Evolutionary conservation across 768 basidiomycete genomes (phyloP).

Genomic region (Gymnopilus junonius): DNA sequence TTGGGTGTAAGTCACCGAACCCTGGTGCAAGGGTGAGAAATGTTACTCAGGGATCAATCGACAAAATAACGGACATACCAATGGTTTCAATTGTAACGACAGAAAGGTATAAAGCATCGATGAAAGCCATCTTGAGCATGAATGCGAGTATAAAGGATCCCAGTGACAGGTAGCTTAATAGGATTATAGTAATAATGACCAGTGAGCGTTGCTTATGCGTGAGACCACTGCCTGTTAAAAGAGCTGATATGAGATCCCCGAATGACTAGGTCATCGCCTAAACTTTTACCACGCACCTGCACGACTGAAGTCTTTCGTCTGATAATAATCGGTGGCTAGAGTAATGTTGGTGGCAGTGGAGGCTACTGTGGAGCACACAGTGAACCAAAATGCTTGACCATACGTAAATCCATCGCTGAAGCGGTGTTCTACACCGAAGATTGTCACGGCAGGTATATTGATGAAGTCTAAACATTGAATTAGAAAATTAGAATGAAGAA

Average conservation of each 20-base stretch:
- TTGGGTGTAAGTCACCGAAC: slow-evolving; percentile 77
- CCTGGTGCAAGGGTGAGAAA: slow-evolving; percentile 43
- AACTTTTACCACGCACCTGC: slow-evolving; percentile 47
- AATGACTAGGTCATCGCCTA: not conserved
- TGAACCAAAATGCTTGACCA: slow-evolving; percentile 76
- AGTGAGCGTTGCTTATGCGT: slow-evolving; percentile 81
- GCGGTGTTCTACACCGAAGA: slow-evolving; percentile 67
- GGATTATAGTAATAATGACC: slow-evolving; percentile 76
- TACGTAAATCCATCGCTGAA: slow-evolving; percentile 72
- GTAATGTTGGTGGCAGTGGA: slow-evolving; percentile 71
- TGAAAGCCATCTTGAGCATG: slow-evolving; percentile 60
- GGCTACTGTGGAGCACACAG: slow-evolving; percentile 71
- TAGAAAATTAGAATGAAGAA: not conserved
- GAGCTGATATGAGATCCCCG: not conserved
- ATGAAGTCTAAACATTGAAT: slow-evolving; percentile 56
- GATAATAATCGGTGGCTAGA: slow-evolving; percentile 62
- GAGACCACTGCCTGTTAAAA: slow-evolving; percentile 67
- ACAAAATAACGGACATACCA: slow-evolving; percentile 32
- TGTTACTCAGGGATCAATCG: not conserved
- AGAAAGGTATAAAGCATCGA: slow-evolving; percentile 80
- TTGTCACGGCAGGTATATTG: slow-evolving; percentile 60
- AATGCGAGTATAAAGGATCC: slow-evolving; percentile 66
- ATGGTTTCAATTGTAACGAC: slow-evolving; percentile 77
- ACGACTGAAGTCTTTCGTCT: slow-evolving; percentile 62
- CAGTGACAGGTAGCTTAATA: slow-evolving; percentile 74